Evolutionary conservation across 2,329 filamentous ascomycete genomes (phyloP).

Genomic region (Xylaria digitata): DNA sequence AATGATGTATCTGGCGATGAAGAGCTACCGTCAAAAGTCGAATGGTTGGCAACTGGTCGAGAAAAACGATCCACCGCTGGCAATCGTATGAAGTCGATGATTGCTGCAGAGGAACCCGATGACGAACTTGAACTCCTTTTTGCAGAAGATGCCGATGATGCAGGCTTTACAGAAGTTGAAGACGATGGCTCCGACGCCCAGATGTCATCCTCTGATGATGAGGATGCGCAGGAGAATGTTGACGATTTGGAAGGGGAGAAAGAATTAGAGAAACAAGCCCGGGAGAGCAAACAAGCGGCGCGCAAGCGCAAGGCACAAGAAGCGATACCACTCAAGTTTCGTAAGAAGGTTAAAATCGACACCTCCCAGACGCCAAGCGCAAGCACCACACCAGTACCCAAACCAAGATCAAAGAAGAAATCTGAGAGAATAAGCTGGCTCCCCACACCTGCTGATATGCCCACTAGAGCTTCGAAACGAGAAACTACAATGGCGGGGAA

Average conservation of each 20-base stretch:
- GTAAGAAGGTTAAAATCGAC: slow-evolving; percentile 80
- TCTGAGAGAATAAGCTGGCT: slow-evolving; percentile 70
- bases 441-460: slow-evolving; percentile 64
- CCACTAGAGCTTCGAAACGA: slow-evolving; percentile 68
- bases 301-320: slow-evolving; percentile 86
- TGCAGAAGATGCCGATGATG: slow-evolving; percentile 76
- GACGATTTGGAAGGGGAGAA: slow-evolving; percentile 88
- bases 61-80: slow-evolving; percentile 83
- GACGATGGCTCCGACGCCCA: slow-evolving; percentile 79
- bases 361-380: slow-evolving; percentile 52
- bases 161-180: slow-evolving; percentile 76
- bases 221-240: slow-evolving; percentile 76
- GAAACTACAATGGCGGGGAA: slow-evolving; percentile 69
- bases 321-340: slow-evolving; percentile 74
- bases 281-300: slow-evolving; percentile 72
- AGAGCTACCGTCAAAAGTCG: slow-evolving; percentile 55
- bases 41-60: slow-evolving; percentile 80
- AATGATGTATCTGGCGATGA: slow-evolving; percentile 51
- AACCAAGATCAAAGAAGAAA: slow-evolving; percentile 68
- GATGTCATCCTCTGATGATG: slow-evolving; percentile 85
- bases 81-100: slow-evolving; percentile 82
- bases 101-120: slow-evolving; percentile 78
- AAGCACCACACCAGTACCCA: slow-evolving; percentile 52
- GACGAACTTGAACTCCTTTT: slow-evolving; percentile 80
- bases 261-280: slow-evolving; percentile 82